Evolutionary conservation across 306 rosid species (phyloP).

Genomic region (Quercus parvula): DNA sequence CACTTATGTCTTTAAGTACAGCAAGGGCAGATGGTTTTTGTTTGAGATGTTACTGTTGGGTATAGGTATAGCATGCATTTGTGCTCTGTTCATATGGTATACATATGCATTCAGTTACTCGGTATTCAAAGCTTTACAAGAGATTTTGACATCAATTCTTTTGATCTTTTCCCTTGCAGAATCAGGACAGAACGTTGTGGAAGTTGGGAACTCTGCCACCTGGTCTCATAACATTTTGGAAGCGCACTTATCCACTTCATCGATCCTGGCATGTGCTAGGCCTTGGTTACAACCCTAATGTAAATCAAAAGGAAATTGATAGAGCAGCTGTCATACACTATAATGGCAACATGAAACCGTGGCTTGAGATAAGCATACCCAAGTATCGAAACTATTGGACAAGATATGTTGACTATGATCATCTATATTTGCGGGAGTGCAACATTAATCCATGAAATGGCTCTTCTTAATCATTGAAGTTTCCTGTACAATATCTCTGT

Average conservation of each 20-base stretch:
- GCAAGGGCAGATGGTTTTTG: background rate
- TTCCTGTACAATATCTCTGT: constrained; percentile 24
- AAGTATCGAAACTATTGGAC: constrained; percentile 74
- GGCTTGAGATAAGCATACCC: constrained; percentile 95
- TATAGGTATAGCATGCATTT: background rate
- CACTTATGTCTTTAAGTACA: background rate
- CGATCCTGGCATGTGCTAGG: constrained; percentile 85
- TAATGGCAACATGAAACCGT: constrained; percentile 95
- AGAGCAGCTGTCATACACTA: constrained; percentile 85
- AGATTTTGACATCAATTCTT: background rate
- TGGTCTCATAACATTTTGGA: constrained; percentile 96
- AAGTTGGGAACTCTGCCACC: constrained; percentile 96
- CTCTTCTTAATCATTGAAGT: constrained; percentile 16
- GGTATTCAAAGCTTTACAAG: background rate
- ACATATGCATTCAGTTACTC: no score
- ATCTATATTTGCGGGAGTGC: constrained; percentile 75
- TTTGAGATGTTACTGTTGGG: background rate
- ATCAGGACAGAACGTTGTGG: constrained; percentile 89
- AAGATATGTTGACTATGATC: constrained; percentile 65
- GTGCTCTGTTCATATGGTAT: background rate
- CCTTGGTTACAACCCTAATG: constrained; percentile 75
- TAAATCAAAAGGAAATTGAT: constrained; percentile 60
- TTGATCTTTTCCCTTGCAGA: constrained; percentile 38
- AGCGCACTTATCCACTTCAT: constrained; percentile 67
- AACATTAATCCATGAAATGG: constrained; percentile 70